Conservation (phyloP, 163 green algal genomes). For the Coccomyxa subellipsoidea region DNA sequence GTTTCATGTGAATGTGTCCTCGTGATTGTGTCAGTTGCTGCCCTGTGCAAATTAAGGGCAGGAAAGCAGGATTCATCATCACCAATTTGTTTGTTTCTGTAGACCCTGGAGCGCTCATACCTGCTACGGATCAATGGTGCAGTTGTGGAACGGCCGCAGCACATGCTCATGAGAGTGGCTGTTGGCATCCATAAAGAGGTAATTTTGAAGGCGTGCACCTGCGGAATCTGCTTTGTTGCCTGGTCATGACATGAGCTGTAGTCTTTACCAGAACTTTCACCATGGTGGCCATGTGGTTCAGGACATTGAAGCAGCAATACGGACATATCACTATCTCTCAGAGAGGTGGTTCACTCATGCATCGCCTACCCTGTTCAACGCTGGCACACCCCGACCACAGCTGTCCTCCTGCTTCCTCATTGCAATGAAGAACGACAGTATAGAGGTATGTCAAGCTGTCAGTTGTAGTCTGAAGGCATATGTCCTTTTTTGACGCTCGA, state of each 20-base stretch:
- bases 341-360: slow-evolving; percentile 99
- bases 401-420: slow-evolving; percentile 97
- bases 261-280: too few relatives aligned
- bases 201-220: too few relatives aligned
- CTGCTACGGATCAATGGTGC: slow-evolving; percentile 92
- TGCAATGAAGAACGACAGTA: slow-evolving; percentile 90
- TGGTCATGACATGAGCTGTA: too few relatives aligned
- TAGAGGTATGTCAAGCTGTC: slow-evolving; percentile 35
- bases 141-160: slow-evolving; percentile 98
- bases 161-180: slow-evolving; percentile 99
- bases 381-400: slow-evolving; percentile 89
- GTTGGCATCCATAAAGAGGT: slow-evolving; percentile 93
- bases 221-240: too few relatives aligned
- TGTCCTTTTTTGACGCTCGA: not conserved
- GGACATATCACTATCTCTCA: slow-evolving; percentile 95
- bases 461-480: not conserved
- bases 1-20: too few relatives aligned
- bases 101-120: slow-evolving; percentile 98
- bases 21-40: too few relatives aligned
- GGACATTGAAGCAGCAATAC: slow-evolving; percentile 40
- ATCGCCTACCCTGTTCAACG: slow-evolving; percentile 99
- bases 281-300: too few relatives aligned
- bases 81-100: not conserved
- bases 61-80: too few relatives aligned
- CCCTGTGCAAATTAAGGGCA: too few relatives aligned